phyloP scores from a whole-genome alignment of 257 asterid species.

The Echium plantagineum region DNA sequence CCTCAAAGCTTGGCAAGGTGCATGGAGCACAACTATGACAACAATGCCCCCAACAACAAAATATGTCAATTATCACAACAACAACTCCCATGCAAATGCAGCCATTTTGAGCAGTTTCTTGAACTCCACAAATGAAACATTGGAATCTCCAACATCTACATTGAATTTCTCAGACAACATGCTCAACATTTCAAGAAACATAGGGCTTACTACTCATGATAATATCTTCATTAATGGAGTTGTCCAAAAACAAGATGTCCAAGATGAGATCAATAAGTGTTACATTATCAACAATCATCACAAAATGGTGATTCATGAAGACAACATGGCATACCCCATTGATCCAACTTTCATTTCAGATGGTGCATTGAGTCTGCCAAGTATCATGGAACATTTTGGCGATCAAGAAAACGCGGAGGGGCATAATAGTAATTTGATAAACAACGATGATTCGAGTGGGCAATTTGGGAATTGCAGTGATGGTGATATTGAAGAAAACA shows the following conservation, averaged over 20 bases:
- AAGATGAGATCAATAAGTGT: not conserved
- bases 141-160: not conserved
- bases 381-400: not conserved
- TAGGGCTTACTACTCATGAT: not conserved
- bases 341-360: not conserved
- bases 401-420: not conserved
- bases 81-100: not conserved
- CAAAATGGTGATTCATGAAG: not conserved
- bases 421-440: not conserved
- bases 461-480: not conserved
- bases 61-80: too few relatives aligned
- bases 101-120: not conserved
- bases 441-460: not conserved
- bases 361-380: not conserved
- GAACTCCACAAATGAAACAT: not conserved
- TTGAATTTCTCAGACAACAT: not conserved
- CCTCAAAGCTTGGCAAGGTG: not conserved
- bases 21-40: not conserved
- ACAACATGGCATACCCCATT: not conserved
- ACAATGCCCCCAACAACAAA: not conserved
- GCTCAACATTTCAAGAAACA: not conserved
- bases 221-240: too few relatives aligned
- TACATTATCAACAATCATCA: not conserved
- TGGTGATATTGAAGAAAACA: not conserved
- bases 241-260: not conserved